phyloP scores from a whole-genome alignment of 257 asterid genomes.

The Solanum chaucha region DNA sequence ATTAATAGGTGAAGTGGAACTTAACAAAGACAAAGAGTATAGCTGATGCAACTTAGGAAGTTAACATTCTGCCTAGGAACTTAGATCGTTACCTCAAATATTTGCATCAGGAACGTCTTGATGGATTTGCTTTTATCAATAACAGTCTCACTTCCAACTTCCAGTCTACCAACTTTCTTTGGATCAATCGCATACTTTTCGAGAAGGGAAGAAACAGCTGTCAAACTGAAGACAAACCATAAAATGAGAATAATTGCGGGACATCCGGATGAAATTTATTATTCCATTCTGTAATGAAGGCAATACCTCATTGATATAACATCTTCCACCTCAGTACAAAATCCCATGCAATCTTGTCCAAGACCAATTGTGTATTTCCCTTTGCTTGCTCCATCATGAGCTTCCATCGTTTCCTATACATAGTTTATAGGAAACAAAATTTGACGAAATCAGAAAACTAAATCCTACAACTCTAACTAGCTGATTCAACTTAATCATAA shows the following conservation, averaged over 20 bases:
- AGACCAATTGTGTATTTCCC: slow-evolving; percentile 99
- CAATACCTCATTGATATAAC: slow-evolving; percentile 94
- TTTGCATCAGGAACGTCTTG: slow-evolving; percentile 95
- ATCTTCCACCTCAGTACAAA: slow-evolving; percentile 94
- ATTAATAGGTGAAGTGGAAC: neutral
- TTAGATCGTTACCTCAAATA: slow-evolving; percentile 63
- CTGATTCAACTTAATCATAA: neutral
- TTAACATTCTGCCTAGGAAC: neutral
- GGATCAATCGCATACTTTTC: slow-evolving; percentile 79
- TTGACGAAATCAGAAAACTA: neutral
- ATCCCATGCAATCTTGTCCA: slow-evolving; percentile 99
- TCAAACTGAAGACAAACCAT: slow-evolving; percentile 57
- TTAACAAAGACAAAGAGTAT: neutral
- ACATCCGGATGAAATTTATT: neutral
- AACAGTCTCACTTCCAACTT: slow-evolving; percentile 98
- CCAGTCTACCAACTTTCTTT: slow-evolving; percentile 86
- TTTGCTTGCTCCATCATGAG: slow-evolving; percentile 97
- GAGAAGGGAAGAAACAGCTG: slow-evolving; percentile 83
- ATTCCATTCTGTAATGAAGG: neutral
- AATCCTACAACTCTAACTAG: neutral
- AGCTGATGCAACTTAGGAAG: neutral
- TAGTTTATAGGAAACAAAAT: neutral
- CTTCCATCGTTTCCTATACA: slow-evolving; percentile 79
- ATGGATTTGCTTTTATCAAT: slow-evolving; percentile 98
- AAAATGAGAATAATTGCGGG: neutral